Evolutionary conservation across 1,284 basidiomycete genomes (phyloP).

Genomic region (Pholiota adiposa): DNA sequence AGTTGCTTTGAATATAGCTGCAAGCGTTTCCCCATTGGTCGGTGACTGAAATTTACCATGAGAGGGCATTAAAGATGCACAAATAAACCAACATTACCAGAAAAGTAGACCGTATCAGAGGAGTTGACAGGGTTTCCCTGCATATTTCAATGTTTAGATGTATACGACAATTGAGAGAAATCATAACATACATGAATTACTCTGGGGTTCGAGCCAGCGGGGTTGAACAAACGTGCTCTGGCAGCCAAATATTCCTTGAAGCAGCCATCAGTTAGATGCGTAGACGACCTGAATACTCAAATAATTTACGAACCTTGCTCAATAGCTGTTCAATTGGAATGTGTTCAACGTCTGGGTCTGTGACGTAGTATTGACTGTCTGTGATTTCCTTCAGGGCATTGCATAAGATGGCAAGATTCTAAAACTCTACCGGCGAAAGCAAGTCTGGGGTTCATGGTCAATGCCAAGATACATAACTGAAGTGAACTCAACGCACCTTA

Average conservation of each 20-base stretch:
- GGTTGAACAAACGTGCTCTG: constrained; percentile 83
- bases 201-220: constrained; percentile 62
- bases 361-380: constrained; percentile 88
- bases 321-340: constrained; percentile 81
- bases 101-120: constrained; percentile 94
- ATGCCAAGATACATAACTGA: background rate
- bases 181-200: constrained; percentile 64
- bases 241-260: constrained; percentile 78
- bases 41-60: constrained; percentile 51
- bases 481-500: constrained; percentile 55
- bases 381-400: constrained; percentile 15
- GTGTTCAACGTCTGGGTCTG: constrained; percentile 79
- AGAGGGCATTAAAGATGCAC: constrained; percentile 4
- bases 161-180: background rate
- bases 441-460: constrained; percentile 46
- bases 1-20: constrained; percentile 95
- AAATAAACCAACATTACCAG: constrained; percentile 47
- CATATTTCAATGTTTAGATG: constrained; percentile 9
- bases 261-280: constrained; percentile 8
- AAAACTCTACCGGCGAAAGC: constrained; percentile 69
- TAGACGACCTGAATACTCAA: background rate
- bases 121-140: constrained; percentile 81
- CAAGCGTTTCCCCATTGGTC: constrained; percentile 94
- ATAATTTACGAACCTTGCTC: constrained; percentile 68
- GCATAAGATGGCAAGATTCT: constrained; percentile 4